Evolutionary conservation across 2,329 filamentous ascomycete genomes (phyloP).

Genomic region (Fusarium irregulare): DNA sequence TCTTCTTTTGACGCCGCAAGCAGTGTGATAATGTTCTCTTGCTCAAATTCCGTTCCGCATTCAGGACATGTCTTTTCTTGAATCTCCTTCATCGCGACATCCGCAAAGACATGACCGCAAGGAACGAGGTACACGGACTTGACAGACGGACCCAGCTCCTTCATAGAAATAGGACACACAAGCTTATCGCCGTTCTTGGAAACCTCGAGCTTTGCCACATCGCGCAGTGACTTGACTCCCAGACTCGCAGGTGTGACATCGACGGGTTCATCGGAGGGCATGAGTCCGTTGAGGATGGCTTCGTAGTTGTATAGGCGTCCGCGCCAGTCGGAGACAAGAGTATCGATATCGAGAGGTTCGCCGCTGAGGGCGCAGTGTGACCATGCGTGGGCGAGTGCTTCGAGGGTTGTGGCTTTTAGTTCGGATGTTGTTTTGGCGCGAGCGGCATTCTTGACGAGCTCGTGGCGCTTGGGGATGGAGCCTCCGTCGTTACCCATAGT

Average conservation of each 20-base stretch:
- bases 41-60: constrained; percentile 79
- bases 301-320: constrained; percentile 97
- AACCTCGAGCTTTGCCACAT: constrained; percentile 89
- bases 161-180: constrained; percentile 89
- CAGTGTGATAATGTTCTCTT: constrained; percentile 84
- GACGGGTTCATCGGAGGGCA: constrained; percentile 69
- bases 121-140: constrained; percentile 92
- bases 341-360: constrained; percentile 73
- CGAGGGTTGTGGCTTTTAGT: constrained; percentile 87
- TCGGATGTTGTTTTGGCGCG: constrained; percentile 62
- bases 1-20: constrained; percentile 79
- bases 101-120: constrained; percentile 94
- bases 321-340: constrained; percentile 84
- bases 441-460: constrained; percentile 94
- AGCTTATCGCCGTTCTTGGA: constrained; percentile 65
- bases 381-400: constrained; percentile 90
- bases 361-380: constrained; percentile 87
- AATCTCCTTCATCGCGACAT: constrained; percentile 86
- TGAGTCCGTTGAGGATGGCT: constrained; percentile 74
- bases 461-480: constrained; percentile 93
- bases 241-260: constrained; percentile 58
- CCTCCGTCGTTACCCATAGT: constrained; percentile 97
- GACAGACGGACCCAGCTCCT: constrained; percentile 81
- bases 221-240: constrained; percentile 82
- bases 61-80: constrained; percentile 71